Evolutionary conservation across 495 filamentous ascomycete genomes (phyloP).

Genomic region (Penicillium angulare): DNA sequence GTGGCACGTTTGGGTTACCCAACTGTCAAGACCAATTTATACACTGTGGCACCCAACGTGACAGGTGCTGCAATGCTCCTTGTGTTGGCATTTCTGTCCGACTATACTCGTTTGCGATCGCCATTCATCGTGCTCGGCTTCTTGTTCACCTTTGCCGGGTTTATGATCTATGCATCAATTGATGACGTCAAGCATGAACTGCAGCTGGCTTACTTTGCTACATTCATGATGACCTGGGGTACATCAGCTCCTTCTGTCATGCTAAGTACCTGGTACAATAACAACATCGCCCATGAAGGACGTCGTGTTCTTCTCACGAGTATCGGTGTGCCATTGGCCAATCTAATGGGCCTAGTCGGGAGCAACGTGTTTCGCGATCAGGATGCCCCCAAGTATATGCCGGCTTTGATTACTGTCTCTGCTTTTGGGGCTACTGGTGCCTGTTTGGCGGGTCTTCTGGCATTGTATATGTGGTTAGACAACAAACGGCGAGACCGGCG

Average conservation of each 20-base stretch:
- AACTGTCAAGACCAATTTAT: slow-evolving; percentile 69
- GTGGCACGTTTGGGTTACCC: slow-evolving; percentile 58
- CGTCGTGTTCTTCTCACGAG: slow-evolving; percentile 65
- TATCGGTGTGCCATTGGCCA: slow-evolving; percentile 68
- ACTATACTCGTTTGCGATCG: slow-evolving; percentile 61
- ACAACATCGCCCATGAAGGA: slow-evolving; percentile 73
- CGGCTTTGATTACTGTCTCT: slow-evolving; percentile 67
- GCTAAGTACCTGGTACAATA: slow-evolving; percentile 65
- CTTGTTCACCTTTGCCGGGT: slow-evolving; percentile 66
- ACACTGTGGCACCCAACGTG: slow-evolving; percentile 69
- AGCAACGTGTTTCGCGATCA: slow-evolving; percentile 67
- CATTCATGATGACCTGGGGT: slow-evolving; percentile 78
- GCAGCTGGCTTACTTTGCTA: slow-evolving; percentile 68
- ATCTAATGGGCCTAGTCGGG: slow-evolving; percentile 71
- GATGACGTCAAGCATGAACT: slow-evolving; percentile 49
- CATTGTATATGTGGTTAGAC: slow-evolving; percentile 66
- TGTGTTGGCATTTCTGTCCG: slow-evolving; percentile 62
- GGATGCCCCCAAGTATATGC: slow-evolving; percentile 70
- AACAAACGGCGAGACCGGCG: slow-evolving; percentile 61
- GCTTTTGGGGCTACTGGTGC: slow-evolving; percentile 65
- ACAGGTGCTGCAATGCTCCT: slow-evolving; percentile 65
- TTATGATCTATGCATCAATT: slow-evolving; percentile 68
- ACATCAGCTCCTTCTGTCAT: slow-evolving; percentile 49
- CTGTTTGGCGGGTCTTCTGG: slow-evolving; percentile 54
- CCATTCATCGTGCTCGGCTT: slow-evolving; percentile 70